Conservation (phyloP, 1,139 yeast species). For the Pichiaceae sp. region DNA sequence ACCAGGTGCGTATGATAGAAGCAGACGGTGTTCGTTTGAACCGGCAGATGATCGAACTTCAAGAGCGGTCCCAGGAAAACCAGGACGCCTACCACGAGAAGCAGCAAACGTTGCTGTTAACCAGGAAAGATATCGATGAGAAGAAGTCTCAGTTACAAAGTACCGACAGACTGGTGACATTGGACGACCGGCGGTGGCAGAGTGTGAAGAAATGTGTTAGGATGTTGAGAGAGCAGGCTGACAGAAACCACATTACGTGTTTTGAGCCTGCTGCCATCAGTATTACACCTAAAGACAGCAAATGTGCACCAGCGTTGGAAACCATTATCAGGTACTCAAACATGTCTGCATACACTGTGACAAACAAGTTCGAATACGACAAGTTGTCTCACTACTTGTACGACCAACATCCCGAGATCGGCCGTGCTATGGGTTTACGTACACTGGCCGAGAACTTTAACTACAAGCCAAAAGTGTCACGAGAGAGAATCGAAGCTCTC, state of each 20-base stretch:
- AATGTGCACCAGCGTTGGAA: constrained; percentile 49
- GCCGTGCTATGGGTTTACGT: constrained; percentile 35
- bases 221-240: constrained; percentile 15
- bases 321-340: constrained; percentile 47
- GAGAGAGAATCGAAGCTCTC: constrained; percentile 28
- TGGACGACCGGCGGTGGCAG: constrained; percentile 25
- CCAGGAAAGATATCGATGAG: constrained; percentile 9
- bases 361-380: constrained; percentile 35
- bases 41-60: constrained; percentile 11
- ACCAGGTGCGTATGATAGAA: constrained; percentile 16
- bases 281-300: constrained; percentile 41
- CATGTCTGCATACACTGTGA: constrained; percentile 46
- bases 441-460: constrained; percentile 25
- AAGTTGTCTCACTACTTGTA: constrained; percentile 33
- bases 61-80: constrained; percentile 8
- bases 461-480: constrained; percentile 22
- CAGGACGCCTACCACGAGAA: constrained; percentile 5
- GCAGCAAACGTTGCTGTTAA: constrained; percentile 1
- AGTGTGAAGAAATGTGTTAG: constrained; percentile 30
- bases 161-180: constrained; percentile 39
- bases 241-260: constrained; percentile 30
- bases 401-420: constrained; percentile 24
- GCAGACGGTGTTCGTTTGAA: constrained; percentile 11
- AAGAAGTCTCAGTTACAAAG: constrained; percentile 29
- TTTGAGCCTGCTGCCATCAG: constrained; percentile 75